phyloP scores from a whole-genome alignment of 2,329 filamentous ascomycete species.

The Colletotrichum noveboracense region DNA sequence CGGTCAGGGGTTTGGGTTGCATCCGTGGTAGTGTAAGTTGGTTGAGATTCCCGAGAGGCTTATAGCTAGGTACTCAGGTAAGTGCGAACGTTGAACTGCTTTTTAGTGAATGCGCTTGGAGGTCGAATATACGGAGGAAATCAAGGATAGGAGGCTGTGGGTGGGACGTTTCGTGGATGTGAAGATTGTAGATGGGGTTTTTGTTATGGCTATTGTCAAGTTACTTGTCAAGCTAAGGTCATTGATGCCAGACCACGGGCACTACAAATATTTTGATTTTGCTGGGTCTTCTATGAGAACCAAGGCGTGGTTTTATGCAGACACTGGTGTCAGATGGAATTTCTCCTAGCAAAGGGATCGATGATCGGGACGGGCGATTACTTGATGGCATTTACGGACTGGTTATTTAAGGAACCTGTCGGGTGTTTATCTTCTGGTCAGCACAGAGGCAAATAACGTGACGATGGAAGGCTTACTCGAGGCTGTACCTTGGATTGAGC shows the following conservation, averaged over 20 bases:
- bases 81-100: no score
- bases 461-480: accelerated
- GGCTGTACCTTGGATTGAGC: background rate
- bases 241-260: no score
- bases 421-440: background rate
- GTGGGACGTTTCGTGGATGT: background rate
- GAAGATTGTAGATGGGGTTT: background rate
- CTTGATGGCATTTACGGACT: no score
- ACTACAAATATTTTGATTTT: background rate
- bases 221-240: background rate
- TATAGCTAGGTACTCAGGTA: no score
- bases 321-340: background rate
- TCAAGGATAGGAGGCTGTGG: accelerated
- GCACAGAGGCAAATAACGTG: accelerated
- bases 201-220: background rate
- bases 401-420: accelerated
- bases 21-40: background rate
- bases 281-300: accelerated
- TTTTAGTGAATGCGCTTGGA: no score
- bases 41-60: background rate
- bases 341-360: no score
- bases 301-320: no score
- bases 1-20: background rate
- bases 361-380: no score
- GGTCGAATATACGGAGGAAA: background rate